Evolutionary conservation across 331 rosid genomes (phyloP).

Genomic region (Rosa hybrid): DNA sequence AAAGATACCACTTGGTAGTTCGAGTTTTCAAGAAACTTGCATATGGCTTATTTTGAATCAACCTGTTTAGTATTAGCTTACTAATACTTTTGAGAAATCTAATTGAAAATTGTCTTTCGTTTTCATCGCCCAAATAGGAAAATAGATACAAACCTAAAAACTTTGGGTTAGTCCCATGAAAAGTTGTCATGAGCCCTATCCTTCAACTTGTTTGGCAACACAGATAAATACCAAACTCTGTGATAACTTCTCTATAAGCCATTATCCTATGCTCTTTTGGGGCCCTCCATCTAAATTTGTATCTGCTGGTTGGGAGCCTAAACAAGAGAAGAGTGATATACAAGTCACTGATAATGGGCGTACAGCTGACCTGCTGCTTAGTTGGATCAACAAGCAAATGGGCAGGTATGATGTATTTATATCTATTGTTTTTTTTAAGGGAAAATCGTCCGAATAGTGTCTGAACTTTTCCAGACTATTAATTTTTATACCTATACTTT

Average conservation of each 20-base stretch:
- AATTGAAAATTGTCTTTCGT: too few relatives aligned
- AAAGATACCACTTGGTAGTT: too few relatives aligned
- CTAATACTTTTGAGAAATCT: too few relatives aligned
- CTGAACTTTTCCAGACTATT: too few relatives aligned
- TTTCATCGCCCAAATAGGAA: too few relatives aligned
- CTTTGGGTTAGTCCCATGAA: too few relatives aligned
- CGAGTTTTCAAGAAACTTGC: too few relatives aligned
- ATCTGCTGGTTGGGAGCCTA: conserved; percentile 69
- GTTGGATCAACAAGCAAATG: conserved; percentile 81
- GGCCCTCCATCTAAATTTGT: conserved; percentile 86
- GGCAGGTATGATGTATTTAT: conserved; percentile 68
- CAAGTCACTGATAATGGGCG: conserved; percentile 58
- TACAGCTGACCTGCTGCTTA: conserved; percentile 74
- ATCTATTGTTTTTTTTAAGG: not conserved
- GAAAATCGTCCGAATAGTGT: too few relatives aligned
- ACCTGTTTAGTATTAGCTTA: too few relatives aligned
- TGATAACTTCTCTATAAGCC: conserved; percentile 85
- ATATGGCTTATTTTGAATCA: too few relatives aligned
- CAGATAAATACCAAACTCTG: conserved; percentile 94
- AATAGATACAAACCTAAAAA: too few relatives aligned
- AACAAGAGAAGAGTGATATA: conserved; percentile 68
- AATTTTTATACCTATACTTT: too few relatives aligned
- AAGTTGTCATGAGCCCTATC: not conserved
- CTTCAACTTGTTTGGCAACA: conserved; percentile 76
- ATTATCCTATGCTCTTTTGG: conserved; percentile 97